Evolutionary conservation across 768 basidiomycete species (phyloP), one percentile per base, ranked within the genome.

Genomic region (Pleurotus salmoneostramineus): DNA sequence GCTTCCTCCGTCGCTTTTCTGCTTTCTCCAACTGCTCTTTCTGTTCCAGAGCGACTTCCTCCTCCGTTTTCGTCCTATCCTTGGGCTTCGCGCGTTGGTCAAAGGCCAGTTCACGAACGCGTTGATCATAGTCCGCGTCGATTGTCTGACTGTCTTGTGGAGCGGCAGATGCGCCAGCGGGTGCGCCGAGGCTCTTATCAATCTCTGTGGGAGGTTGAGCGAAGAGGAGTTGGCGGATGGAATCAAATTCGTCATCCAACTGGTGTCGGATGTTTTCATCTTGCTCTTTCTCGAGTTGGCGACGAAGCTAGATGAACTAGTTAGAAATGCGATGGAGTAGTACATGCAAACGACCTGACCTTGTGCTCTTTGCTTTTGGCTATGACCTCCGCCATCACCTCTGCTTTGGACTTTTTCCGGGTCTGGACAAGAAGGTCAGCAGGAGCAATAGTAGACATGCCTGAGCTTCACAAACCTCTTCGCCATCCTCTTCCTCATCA

Each of bases 361-460:
- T 96, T 98, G 75, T 98, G 86, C 50, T 87, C 85, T 72, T 99
- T 99, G 73, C 93, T 95, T 73, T 98, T 99, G 1, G 93, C 91
- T 46, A 99, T 93, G 35, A 99, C 91, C 69, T 99, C 97, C 0
- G 91, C 84, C 97, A 99, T 98, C 60, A 98, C 92, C 66, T 99
- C 95, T 1, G 91, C 88, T 72, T 96, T 97, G 3, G 88, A 84
- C 73, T 92, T 96, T 72, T 96, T 97, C 59, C 87, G 78, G 47
- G 44, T 11, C 44, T 45, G 44, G 54, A 7, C 6, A 49, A 37
- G 5, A 34, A 34, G 43, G 6, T 60, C 10, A 56, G 12, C 34
- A 15, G 33, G 11, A 34, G 7, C n/a, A 17, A 27, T 27, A 27
- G 21, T 27, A 27, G 21, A 27, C 21, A 27, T 27, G 21, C 21